Conservation (phyloP, 305 asterid species). For the Fraxinus angustifolia region DNA sequence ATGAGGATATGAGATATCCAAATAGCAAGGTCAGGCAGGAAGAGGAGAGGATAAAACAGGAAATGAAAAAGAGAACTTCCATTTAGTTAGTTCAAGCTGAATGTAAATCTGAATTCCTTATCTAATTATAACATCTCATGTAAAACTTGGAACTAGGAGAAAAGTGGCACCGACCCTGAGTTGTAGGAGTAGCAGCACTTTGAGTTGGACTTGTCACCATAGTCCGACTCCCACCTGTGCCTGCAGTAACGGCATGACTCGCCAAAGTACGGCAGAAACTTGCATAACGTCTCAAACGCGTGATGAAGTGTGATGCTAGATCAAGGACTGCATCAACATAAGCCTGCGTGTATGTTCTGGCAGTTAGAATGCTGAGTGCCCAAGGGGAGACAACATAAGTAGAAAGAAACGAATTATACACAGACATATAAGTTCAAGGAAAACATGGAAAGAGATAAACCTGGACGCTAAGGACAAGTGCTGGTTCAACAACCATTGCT, state of each 20-base stretch:
- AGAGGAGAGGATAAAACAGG: slow-evolving; percentile 7
- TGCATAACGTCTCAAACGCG: slow-evolving; percentile 94
- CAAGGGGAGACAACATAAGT: background rate
- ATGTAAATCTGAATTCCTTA: background rate
- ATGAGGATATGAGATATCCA: background rate
- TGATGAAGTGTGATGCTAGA: slow-evolving; percentile 96
- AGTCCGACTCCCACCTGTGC: slow-evolving; percentile 91
- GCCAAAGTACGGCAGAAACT: slow-evolving; percentile 99
- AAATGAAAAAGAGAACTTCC: background rate
- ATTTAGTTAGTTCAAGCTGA: background rate
- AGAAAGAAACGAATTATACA: background rate
- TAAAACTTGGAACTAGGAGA: slow-evolving; percentile 16
- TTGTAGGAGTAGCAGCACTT: slow-evolving; percentile 62
- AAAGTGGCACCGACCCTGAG: slow-evolving; percentile 59
- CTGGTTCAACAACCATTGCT: slow-evolving; percentile 91
- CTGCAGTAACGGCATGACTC: slow-evolving; percentile 90
- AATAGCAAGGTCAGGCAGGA: slow-evolving; percentile 18
- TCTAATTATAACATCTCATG: slow-evolving; percentile 1
- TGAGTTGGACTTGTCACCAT: slow-evolving; percentile 88
- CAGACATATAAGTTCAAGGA: background rate
- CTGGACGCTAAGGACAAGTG: slow-evolving; percentile 87
- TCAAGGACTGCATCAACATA: slow-evolving; percentile 97
- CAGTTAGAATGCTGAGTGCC: slow-evolving; percentile 30
- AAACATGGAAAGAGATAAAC: slow-evolving; percentile 30
- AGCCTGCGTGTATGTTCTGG: slow-evolving; percentile 50